Conservation (phyloP, 192 early-diverging fungal species). For the Backusella morwellensis region DNA sequence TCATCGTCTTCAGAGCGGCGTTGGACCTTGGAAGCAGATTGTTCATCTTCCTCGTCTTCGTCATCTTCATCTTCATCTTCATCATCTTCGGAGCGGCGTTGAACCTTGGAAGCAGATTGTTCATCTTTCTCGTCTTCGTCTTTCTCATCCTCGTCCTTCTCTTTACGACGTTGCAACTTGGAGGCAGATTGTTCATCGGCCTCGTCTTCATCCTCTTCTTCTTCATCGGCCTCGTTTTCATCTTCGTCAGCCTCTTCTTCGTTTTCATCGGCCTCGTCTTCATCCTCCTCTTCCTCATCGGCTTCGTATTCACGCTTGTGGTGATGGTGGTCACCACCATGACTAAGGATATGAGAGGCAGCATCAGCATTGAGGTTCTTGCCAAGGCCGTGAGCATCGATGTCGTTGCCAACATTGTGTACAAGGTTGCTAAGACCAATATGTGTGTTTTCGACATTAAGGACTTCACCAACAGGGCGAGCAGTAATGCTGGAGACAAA, state of each 20-base stretch:
- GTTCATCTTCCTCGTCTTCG: background rate
- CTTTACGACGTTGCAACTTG: background rate
- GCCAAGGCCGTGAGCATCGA: background rate
- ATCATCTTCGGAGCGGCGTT: background rate
- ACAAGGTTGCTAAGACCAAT: background rate
- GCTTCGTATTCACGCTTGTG: background rate
- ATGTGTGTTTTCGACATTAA: background rate
- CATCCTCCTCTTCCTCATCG: background rate
- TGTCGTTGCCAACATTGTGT: background rate
- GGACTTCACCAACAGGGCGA: background rate
- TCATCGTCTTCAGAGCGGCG: background rate
- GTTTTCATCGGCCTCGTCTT: background rate
- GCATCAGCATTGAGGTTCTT: background rate
- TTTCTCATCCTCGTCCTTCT: background rate
- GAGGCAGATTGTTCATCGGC: background rate
- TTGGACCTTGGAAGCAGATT: background rate
- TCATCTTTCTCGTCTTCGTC: background rate
- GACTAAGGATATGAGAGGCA: background rate
- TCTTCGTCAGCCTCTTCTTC: background rate
- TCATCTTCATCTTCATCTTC: background rate
- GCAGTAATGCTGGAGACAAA: background rate
- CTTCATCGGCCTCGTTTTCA: background rate
- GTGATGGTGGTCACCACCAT: background rate
- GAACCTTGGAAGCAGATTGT: background rate
- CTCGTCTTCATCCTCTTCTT: background rate